Evolutionary conservation across 495 filamentous ascomycete genomes (phyloP).

Genomic region (Aspergillus mulundensis): DNA sequence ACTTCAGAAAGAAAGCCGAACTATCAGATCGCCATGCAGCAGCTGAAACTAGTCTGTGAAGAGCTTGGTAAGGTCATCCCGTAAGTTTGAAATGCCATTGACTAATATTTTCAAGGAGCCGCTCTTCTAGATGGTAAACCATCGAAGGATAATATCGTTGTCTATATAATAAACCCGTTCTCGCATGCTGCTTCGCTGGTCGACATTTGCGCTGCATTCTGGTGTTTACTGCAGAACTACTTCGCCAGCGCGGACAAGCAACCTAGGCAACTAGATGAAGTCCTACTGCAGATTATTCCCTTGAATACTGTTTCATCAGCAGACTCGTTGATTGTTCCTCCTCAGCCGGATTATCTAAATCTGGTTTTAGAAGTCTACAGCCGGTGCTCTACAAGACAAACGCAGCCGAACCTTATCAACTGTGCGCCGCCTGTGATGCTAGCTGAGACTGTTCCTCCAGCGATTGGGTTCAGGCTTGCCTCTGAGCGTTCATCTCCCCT

Average conservation of each 20-base stretch:
- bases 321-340: conserved; percentile 60
- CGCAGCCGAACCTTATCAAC: conserved; percentile 27
- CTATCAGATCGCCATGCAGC: conserved; percentile 35
- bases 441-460: conserved; percentile 63
- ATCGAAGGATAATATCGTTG: conserved; percentile 63
- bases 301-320: conserved; percentile 64
- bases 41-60: conserved; percentile 37
- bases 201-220: conserved; percentile 75
- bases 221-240: conserved; percentile 69
- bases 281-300: conserved; percentile 82
- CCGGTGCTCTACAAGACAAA: conserved; percentile 62
- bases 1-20: conserved; percentile 21
- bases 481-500: conserved; percentile 55
- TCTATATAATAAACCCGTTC: conserved; percentile 84
- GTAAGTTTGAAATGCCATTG: neutral
- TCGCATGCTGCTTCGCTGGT: conserved; percentile 59
- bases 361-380: conserved; percentile 85
- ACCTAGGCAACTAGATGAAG: conserved; percentile 54
- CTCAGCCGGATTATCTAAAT: conserved; percentile 59
- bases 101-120: conserved; percentile 30
- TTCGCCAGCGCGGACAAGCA: conserved; percentile 46
- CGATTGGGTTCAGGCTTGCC: conserved; percentile 76
- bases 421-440: conserved; percentile 73
- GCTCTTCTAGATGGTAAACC: conserved; percentile 42
- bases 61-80: conserved; percentile 34